Percentiles rank a stretch among this genome's conserved stretches.
phyloP scores from a whole-genome alignment of 2,329 filamentous ascomycete genomes.

The Fusarium veterinarium region DNA sequence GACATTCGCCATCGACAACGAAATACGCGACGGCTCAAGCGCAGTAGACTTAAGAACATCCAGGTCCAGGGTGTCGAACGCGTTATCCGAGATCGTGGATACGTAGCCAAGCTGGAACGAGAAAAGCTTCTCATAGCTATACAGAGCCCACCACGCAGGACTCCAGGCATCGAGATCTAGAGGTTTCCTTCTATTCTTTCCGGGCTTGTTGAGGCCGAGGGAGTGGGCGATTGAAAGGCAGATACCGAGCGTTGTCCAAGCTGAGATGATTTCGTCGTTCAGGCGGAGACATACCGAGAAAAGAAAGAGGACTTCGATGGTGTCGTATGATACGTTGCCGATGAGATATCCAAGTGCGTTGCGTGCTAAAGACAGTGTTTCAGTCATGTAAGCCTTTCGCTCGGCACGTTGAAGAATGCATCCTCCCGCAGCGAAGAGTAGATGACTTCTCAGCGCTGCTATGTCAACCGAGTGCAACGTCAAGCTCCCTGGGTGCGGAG shows the following conservation, averaged over 20 bases:
- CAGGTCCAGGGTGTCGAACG: background rate
- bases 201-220: fast-evolving
- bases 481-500: fast-evolving
- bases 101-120: background rate
- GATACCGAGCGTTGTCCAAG: background rate
- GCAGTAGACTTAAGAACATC: fast-evolving
- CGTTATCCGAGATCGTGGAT: background rate
- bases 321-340: background rate
- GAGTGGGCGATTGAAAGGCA: background rate
- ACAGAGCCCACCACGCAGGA: conserved; percentile 2
- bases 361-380: background rate
- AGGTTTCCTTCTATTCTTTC: fast-evolving
- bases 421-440: background rate
- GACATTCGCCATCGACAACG: background rate
- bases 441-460: background rate
- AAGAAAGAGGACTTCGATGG: background rate
- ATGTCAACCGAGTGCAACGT: fast-evolving
- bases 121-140: conserved; percentile 9
- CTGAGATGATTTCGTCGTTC: conserved; percentile 3
- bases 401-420: background rate
- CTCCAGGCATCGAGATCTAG: background rate
- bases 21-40: fast-evolving
- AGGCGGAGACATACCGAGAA: conserved; percentile 8
- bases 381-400: background rate
- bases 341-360: background rate